These are phyloP conservation scores for Suhomyces taliae DNA, from an alignment of 1,139 yeast species.

Conservation along the genomic window DNA sequence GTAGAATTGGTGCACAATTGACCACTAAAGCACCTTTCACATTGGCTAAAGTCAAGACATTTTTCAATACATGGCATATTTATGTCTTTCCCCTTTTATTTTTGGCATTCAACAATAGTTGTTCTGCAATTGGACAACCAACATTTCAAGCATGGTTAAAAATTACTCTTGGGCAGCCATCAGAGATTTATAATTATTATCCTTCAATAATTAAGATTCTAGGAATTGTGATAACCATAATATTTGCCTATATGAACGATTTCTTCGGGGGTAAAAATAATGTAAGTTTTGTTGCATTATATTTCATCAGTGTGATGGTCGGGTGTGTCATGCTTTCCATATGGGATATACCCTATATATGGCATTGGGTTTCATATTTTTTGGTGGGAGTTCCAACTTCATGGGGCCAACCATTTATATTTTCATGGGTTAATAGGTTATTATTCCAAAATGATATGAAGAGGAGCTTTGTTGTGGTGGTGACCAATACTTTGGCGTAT, in stretches of 20 bases:
- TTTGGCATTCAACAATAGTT: conserved; percentile 26
- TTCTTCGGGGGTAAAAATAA: conserved; percentile 17
- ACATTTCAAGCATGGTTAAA: conserved; percentile 58
- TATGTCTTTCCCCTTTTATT: conserved; percentile 20
- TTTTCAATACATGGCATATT: conserved; percentile 51
- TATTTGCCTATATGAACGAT: conserved; percentile 16
- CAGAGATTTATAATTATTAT: conserved; percentile 45
- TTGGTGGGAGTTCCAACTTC: conserved; percentile 16
- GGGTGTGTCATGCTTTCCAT: conserved; percentile 16
- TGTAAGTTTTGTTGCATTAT: conserved; percentile 12
- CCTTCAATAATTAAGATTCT: conserved; percentile 37
- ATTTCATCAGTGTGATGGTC: conserved; percentile 13
- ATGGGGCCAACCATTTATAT: conserved; percentile 48
- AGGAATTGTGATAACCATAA: conserved; percentile 14
- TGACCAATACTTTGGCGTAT: conserved; percentile 53
- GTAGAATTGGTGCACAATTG: conserved; percentile 47
- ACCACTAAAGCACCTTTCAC: conserved; percentile 45
- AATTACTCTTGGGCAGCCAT: conserved; percentile 33
- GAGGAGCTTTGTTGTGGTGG: conserved; percentile 49
- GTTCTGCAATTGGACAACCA: conserved; percentile 46
- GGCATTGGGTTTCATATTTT: conserved; percentile 18
- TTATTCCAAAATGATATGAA: conserved; percentile 49
- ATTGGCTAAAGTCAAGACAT: conserved; percentile 36
- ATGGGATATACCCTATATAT: conserved; percentile 17
- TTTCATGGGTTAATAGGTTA: conserved; percentile 54